Base-by-base conservation (phyloP, 495 filamentous ascomycete species). In the Hyaloscypha finlandica region DNA sequence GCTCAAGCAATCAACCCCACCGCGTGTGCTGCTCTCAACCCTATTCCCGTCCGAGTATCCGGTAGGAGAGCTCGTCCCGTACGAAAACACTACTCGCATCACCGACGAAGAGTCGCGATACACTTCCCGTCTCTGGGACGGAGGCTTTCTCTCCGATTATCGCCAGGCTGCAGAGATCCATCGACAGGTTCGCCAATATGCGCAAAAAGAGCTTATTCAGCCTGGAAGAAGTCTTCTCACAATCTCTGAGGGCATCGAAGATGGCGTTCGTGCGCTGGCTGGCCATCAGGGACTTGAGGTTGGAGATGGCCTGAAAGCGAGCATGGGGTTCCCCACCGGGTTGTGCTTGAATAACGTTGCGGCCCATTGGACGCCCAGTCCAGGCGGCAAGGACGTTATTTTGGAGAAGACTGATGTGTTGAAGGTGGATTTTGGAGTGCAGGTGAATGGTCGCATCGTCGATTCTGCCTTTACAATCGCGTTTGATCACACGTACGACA, bases 351-450 rank as follows among this genome's bases (percentile, higher is more conserved):
- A 97, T 77, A 86, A 96, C 73, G 88, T 90, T 65, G 91, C 90
- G 25, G 93, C 93, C 8, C 93, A 96, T 78, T 97, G 88, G 76
- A 94, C 89, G 2, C 93, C 93, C 30, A 97, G 94, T 79, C 87
- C 93, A 6, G 91, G 93, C 59, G 89, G 89, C 52, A 91, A 90
- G 75, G 94, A 95, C 77, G 88, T 90, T 71, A 82, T 93, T 33
- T 77, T 96, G 67, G 84, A 92, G 71, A 77, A 93, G 61, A 86
- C 86, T 58, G 92, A 96, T 78, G 92, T 97, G 25, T 86, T 97
- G 88, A 96, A 93, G 74, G 90, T 97, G 45, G 93, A 97, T 75
- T 92, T 97, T 68, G 93, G 93, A 48, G 91, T 94, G 9, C 93
- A 97, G 69, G 83, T 97, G 68, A 93, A 92, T 75, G 93, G 93